Evolutionary conservation across 495 filamentous ascomycete genomes (phyloP), one percentile per base, ranked within the genome.

Genomic region (Tetracladium setigerum): DNA sequence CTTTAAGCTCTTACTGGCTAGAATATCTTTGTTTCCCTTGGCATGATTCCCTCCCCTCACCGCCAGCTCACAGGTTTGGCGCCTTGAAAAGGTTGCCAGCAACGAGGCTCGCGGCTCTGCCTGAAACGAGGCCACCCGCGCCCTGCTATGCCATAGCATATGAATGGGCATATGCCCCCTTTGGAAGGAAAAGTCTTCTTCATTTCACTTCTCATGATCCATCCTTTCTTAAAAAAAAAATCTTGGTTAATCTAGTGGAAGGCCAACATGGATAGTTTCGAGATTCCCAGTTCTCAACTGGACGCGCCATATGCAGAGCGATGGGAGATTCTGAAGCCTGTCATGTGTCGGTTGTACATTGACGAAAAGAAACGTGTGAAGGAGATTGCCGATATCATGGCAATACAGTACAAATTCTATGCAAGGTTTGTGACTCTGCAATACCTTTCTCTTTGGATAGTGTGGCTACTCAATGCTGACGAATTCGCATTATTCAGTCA

Each of bases 251-350:
- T n/a, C n/a, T n/a, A n/a, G n/a, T n/a, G n/a, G n/a, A n/a, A n/a
- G n/a, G n/a, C n/a, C n/a, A 34, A 34, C 9, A 34, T 34, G 32
- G 32, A 34, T 9, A n/a, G 32, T n/a, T 9, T 34, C 9, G 32
- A 34, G 32, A 34, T 9, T 34, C 32, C 32, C 32, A n/a, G 32
- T 9, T n/a, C 32, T 34, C 40, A 43, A 16, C 44, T 56, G n/a
- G 17, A 58, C 42, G 53, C 62, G 24, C 56, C 66, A 11, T 62
- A 64, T 36, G 44, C 57, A 1, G 42, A 67, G 46, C 59, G 61
- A 54, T 68, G 68, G 66, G 65, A 65, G 33, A 17, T 47, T 17
- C 49, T 69, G 13, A 69, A 67, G 46, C 52, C 60, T 30, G 42
- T 50, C 16, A 65, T 69, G 31, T 46, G 60, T n/a, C 52, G 42